phyloP scores from a whole-genome alignment of 2,329 filamentous ascomycete species.

The Talaromyces sp. region DNA sequence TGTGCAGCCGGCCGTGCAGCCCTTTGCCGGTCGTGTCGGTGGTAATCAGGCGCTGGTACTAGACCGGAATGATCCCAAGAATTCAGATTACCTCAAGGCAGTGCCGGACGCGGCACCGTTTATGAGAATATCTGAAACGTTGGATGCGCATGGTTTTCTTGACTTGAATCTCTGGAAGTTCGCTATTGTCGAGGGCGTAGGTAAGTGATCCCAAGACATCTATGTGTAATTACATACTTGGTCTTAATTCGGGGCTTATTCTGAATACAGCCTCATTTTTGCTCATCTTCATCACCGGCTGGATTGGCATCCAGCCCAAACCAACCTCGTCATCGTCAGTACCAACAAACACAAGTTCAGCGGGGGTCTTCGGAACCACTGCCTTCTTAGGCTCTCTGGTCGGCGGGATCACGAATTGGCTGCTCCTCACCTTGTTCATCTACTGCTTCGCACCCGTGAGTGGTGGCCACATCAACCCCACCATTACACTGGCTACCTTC shows the following conservation, averaged over 20 bases:
- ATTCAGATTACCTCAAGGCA: constrained; percentile 29
- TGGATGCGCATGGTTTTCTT: constrained; percentile 35
- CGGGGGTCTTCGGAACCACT: constrained; percentile 29
- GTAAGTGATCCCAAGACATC: constrained; percentile 18
- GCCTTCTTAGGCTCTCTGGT: constrained; percentile 32
- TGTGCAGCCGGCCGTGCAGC: constrained; percentile 22
- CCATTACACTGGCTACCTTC: constrained; percentile 54
- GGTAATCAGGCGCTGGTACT: constrained; percentile 36
- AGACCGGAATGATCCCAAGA: constrained; percentile 31
- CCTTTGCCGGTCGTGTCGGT: constrained; percentile 46
- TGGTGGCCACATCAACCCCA: constrained; percentile 54
- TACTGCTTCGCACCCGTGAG: constrained; percentile 49
- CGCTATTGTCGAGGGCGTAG: constrained; percentile 41
- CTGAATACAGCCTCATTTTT: constrained; percentile 4
- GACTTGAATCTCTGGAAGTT: constrained; percentile 41
- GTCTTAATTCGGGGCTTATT: background rate
- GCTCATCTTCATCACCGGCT: constrained; percentile 21
- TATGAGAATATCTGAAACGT: constrained; percentile 36
- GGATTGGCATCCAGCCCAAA: constrained; percentile 17
- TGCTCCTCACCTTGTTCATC: constrained; percentile 49
- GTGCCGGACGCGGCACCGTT: constrained; percentile 44
- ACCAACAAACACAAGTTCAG: constrained; percentile 20
- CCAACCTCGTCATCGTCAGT: constrained; percentile 20
- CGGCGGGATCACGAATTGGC: constrained; percentile 39
- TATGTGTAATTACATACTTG: background rate